phyloP scores from a whole-genome alignment of 306 rosid species.

The Vigna radiata region DNA sequence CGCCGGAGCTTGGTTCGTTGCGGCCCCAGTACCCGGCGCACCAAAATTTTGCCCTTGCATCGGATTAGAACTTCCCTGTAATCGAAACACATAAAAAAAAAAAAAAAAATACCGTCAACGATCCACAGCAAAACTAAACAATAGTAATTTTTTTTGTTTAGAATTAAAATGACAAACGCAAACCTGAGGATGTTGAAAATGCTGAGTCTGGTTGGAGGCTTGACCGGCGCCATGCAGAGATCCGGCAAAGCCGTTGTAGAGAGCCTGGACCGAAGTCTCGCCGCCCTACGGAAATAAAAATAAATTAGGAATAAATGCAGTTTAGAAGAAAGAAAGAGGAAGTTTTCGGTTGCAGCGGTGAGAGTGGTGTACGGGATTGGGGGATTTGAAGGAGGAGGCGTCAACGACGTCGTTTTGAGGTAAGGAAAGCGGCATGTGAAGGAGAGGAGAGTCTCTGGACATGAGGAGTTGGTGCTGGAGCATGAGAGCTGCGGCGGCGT shows the following conservation, averaged over 20 bases:
- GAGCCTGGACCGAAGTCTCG: constrained; percentile 57
- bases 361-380: constrained; percentile 50
- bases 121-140: background rate
- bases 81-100: background rate
- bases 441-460: constrained; percentile 53
- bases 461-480: constrained; percentile 77
- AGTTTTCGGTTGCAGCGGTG: background rate
- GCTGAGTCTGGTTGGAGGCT: constrained; percentile 58
- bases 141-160: background rate
- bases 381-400: constrained; percentile 61
- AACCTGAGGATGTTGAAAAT: constrained; percentile 71
- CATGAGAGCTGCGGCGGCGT: constrained; percentile 59
- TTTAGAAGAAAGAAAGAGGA: background rate
- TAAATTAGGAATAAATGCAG: background rate
- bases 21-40: constrained; percentile 41
- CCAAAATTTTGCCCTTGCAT: constrained; percentile 63
- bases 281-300: constrained; percentile 41
- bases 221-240: constrained; percentile 54
- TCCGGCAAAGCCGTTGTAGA: constrained; percentile 67
- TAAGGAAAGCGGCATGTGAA: constrained; percentile 59
- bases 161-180: background rate
- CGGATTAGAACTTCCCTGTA: constrained; percentile 29
- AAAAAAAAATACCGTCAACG: background rate
- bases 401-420: constrained; percentile 67
- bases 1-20: constrained; percentile 60